Evolutionary conservation across 2,329 filamentous ascomycete genomes (phyloP).

Genomic region (Didymella keratinophila): DNA sequence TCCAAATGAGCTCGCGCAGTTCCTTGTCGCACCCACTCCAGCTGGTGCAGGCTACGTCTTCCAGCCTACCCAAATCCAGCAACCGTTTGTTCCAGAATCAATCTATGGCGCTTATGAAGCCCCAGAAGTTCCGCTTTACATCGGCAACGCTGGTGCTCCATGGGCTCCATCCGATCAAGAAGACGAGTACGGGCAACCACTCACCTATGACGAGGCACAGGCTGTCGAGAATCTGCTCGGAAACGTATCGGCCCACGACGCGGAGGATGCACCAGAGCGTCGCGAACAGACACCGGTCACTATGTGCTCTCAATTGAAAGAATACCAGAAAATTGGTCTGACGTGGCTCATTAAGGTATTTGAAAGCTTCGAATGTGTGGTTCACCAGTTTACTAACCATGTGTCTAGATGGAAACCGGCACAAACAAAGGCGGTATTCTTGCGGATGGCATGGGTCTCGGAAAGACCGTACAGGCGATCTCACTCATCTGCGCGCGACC

Average conservation of each 20-base stretch:
- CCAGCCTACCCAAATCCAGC: conserved; percentile 17
- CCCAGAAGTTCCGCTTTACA: conserved; percentile 17
- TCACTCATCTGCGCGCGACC: conserved; percentile 75
- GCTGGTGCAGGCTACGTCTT: conserved; percentile 26
- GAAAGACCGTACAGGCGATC: conserved; percentile 84
- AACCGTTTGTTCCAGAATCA: conserved; percentile 1
- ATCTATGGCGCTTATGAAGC: conserved; percentile 3
- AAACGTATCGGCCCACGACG: conserved; percentile 43
- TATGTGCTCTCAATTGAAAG: conserved; percentile 74
- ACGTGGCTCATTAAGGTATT: conserved; percentile 74
- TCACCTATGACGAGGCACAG: conserved; percentile 28
- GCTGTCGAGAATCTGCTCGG: conserved; percentile 43
- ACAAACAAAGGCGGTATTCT: conserved; percentile 77
- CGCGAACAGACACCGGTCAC: conserved; percentile 73
- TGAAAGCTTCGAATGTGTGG: background rate
- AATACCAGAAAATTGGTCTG: conserved; percentile 81
- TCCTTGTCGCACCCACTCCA: conserved; percentile 31
- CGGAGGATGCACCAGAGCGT: conserved; percentile 59
- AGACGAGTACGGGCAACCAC: conserved; percentile 25
- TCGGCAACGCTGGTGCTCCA: conserved; percentile 6
- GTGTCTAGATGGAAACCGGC: conserved; percentile 68
- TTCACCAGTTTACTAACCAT: background rate
- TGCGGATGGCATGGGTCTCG: conserved; percentile 72
- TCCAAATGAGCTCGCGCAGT: conserved; percentile 39
- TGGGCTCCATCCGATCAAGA: conserved; percentile 25